Evolutionary conservation across 495 filamentous ascomycete species (phyloP).

Genomic region (Penicillium soppii): DNA sequence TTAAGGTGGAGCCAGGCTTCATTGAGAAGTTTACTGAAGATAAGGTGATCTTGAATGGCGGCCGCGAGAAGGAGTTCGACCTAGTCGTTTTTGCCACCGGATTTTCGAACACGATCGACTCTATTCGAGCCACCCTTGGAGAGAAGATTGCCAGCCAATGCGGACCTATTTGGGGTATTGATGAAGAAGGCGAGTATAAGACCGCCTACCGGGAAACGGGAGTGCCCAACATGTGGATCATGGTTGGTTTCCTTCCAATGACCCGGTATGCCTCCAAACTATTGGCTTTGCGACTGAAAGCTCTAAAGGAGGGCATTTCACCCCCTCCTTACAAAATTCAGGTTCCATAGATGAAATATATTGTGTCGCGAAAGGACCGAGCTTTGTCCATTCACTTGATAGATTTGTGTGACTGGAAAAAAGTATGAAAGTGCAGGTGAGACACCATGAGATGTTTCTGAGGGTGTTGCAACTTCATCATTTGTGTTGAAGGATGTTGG

Average conservation of each 20-base stretch:
- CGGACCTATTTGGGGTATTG: constrained; percentile 69
- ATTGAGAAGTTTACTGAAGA: constrained; percentile 19
- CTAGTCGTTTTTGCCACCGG: constrained; percentile 75
- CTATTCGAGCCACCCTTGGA: constrained; percentile 52
- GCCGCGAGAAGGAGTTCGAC: constrained; percentile 60
- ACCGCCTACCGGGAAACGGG: constrained; percentile 62
- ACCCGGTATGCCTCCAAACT: constrained; percentile 21
- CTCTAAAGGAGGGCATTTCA: constrained; percentile 18
- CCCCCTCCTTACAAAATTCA: constrained; percentile 16
- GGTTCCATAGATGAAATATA: constrained; percentile 6
- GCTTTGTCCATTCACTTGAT: not conserved
- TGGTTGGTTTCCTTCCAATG: constrained; percentile 23
- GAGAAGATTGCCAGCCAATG: constrained; percentile 58
- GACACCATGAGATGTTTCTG: not conserved
- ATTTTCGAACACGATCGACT: constrained; percentile 52
- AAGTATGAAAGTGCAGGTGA: not conserved
- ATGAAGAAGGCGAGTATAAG: constrained; percentile 68
- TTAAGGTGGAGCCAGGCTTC: constrained; percentile 62
- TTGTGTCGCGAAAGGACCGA: not conserved
- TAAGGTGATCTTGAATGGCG: constrained; percentile 57
- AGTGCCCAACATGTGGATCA: constrained; percentile 24
- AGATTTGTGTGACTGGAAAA: not conserved
- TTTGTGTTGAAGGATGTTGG: not conserved
- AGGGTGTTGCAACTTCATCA: not conserved
- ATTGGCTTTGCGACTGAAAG: constrained; percentile 23